Conservation (phyloP, 495 filamentous ascomycete genomes). For the Podospora fimiseda region DNA sequence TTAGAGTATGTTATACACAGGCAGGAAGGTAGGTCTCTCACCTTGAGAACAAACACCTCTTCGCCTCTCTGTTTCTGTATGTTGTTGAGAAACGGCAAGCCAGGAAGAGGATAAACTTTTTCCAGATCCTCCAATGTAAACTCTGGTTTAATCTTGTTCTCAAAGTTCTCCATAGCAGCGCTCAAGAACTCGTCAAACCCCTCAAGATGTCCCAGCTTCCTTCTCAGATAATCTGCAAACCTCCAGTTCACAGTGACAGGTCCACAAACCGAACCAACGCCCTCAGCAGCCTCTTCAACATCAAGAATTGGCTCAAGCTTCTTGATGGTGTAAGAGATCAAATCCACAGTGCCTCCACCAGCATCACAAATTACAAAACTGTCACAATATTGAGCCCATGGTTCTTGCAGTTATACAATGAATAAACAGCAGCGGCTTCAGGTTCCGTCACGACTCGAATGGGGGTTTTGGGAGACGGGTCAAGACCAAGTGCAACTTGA, state of each 20-base stretch:
- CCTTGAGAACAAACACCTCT: no score
- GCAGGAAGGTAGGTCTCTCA: no score
- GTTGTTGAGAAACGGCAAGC: no score
- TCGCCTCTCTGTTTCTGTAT: no score
- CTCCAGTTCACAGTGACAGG: constrained; percentile 48
- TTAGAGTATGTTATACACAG: no score
- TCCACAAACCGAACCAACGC: constrained; percentile 51
- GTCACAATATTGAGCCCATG: constrained; percentile 34
- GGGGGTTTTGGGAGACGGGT: no score
- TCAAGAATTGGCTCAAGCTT: constrained; percentile 40
- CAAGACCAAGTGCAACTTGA: constrained; percentile 31
- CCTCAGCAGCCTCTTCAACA: constrained; percentile 42
- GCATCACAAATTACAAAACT: constrained; percentile 54
- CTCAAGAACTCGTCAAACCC: constrained; percentile 30
- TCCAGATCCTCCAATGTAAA: not conserved
- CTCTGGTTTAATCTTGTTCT: no score
- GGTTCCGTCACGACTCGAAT: constrained; percentile 49
- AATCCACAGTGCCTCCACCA: constrained; percentile 54
- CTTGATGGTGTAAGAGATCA: constrained; percentile 51
- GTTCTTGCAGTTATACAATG: constrained; percentile 39
- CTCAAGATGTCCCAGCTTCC: constrained; percentile 25
- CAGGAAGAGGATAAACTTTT: not conserved
- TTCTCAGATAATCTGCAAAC: constrained; percentile 41
- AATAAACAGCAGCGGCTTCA: constrained; percentile 53
- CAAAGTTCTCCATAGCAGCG: constrained; percentile 35